Evolutionary conservation across 305 asterid genomes (phyloP), one percentile per base, ranked within the genome.

Genomic region (Fraxinus nigra): DNA sequence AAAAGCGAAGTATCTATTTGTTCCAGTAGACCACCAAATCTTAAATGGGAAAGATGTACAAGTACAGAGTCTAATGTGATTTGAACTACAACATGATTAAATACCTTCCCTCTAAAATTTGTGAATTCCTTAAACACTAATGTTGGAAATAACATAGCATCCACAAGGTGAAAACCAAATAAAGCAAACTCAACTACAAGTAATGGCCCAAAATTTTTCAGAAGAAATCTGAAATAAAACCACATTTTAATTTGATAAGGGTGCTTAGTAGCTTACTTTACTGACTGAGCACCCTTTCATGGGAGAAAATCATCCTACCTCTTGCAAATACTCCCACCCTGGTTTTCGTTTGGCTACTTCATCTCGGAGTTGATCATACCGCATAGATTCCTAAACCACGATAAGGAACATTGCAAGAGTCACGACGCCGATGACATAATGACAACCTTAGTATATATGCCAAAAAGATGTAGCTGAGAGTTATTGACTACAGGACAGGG

Each of bases 321-420:
- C 92, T 86, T 96, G 99, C 97, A 96, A 86, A 85, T 91, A 86
- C 86, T 96, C 99, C 99, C 99, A 96, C 77, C 99, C 99, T 3
- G 98, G 99, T 81, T 94, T 85, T 78, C 95, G 86, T 89, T 93
- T 90, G 85, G 91, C 90, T 77, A 94, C 98, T 86, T 85, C 93
- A 86, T 93, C 97, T 30, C 98, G 98, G 76, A 96, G 95, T 80
- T 92, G 95, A 89, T 96, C 99, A 76, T 96, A 96, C 67, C 91
- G 90, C 93, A 82, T 92, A 72, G 95, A 91, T 85, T 96, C 99
- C 99, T 94, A 86, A 76, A 79, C 78, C 84, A 81, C 35, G 82
- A 56, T 43, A 77, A 79, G 43, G 77, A 80, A 56, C 69, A 67
- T 38, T 30, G 40, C 26, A 37, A 33, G 67, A 70, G 75, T 33